A percentile compares a stretch with the other conserved stretches of the same genome.
Conservation (phyloP, 805 yeast genomes). For the Jamesozyma gamospora region DNA sequence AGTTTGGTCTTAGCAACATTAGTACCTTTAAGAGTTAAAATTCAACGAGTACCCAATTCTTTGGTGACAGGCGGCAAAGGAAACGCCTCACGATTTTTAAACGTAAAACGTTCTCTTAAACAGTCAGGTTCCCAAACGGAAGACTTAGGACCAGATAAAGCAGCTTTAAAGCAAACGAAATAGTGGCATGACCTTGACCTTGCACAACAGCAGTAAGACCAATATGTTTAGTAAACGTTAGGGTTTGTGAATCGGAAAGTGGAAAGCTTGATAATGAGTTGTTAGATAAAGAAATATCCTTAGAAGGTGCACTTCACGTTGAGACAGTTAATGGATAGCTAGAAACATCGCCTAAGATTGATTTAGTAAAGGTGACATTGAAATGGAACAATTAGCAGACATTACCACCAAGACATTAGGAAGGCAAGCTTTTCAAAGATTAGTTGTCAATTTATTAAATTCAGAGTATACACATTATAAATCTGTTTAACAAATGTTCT, state of each 20-base stretch:
- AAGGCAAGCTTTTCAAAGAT: too few species aligned
- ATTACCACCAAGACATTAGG: too few species aligned
- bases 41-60: slow-evolving; percentile 13
- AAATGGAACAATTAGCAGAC: too few species aligned
- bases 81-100: slow-evolving; percentile 5
- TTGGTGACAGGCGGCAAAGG: slow-evolving; percentile 5
- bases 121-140: slow-evolving; percentile 4
- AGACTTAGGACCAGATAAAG: neutral
- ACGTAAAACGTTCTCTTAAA: slow-evolving; percentile 3
- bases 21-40: slow-evolving; percentile 10
- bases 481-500: too few species aligned
- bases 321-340: neutral
- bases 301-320: neutral
- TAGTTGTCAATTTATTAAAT: too few species aligned
- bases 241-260: neutral
- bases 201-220: neutral
- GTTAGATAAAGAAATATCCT: neutral
- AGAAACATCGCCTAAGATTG: neutral
- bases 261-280: neutral
- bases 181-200: neutral
- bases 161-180: neutral
- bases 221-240: neutral
- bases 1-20: slow-evolving; percentile 15
- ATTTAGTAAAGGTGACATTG: neutral
- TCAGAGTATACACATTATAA: too few species aligned